phyloP scores from a whole-genome alignment of 1,284 basidiomycete species.

The Coniferiporia weirii region DNA sequence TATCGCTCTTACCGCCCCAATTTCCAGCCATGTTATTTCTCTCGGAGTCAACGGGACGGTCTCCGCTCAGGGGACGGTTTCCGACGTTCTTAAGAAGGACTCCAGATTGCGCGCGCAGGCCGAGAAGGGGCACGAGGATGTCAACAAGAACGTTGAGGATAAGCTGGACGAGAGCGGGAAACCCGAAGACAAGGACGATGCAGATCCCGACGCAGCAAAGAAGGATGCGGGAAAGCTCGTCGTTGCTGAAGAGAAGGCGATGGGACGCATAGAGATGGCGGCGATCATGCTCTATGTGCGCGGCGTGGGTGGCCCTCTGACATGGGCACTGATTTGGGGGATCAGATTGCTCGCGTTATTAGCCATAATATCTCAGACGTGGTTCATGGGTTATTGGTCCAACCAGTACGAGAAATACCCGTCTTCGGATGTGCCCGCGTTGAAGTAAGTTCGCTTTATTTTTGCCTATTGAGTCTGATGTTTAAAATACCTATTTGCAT shows the following conservation, averaged over 20 bases:
- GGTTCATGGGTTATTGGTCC: constrained; percentile 38
- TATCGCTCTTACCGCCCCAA: constrained; percentile 34
- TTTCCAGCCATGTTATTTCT: constrained; percentile 36
- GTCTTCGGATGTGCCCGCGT: constrained; percentile 32
- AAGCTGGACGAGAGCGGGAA: constrained; percentile 6
- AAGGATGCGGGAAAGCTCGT: constrained; percentile 29
- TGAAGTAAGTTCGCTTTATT: constrained; percentile 32
- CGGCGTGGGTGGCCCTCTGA: constrained; percentile 15
- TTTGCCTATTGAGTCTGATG: constrained; percentile 22
- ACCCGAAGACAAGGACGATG: neutral
- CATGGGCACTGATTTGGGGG: constrained; percentile 13
- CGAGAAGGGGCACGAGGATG: constrained; percentile 18
- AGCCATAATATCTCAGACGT: constrained; percentile 20
- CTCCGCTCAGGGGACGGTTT: constrained; percentile 21
- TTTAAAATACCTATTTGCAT: constrained; percentile 11
- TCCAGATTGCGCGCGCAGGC: constrained; percentile 19
- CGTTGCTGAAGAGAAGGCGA: constrained; percentile 38
- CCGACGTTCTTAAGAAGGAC: constrained; percentile 25
- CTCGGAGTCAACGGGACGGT: constrained; percentile 28
- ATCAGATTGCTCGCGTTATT: neutral
- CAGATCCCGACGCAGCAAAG: constrained; percentile 16
- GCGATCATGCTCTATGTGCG: constrained; percentile 17
- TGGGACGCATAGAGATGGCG: constrained; percentile 34
- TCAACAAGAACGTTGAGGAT: constrained; percentile 15
- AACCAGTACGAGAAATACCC: constrained; percentile 29